Conservation (phyloP, 2,329 filamentous ascomycete species). For the Cladosporium sp. region DNA sequence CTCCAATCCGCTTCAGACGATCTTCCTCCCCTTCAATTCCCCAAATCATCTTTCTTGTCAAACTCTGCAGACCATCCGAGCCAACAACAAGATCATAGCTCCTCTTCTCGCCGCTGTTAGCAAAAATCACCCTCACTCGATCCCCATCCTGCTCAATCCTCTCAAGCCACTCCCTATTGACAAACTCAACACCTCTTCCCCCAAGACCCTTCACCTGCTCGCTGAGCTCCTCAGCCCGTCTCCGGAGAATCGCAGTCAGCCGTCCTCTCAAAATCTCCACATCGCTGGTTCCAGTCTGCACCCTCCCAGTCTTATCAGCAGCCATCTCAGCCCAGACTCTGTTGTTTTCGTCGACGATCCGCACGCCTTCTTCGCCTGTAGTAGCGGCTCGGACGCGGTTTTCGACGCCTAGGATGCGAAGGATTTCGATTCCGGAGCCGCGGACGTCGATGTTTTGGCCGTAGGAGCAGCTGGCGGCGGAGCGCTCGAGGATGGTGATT, state of each 20-base stretch:
- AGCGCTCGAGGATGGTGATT: slow-evolving; percentile 35
- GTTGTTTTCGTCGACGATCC: slow-evolving; percentile 31
- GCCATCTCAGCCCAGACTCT: slow-evolving; percentile 24
- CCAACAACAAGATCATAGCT: slow-evolving; percentile 33
- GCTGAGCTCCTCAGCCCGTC: slow-evolving; percentile 25
- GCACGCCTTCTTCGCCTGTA: slow-evolving; percentile 33
- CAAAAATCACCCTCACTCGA: slow-evolving; percentile 29
- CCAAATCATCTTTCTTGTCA: slow-evolving; percentile 31
- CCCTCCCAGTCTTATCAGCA: slow-evolving; percentile 31
- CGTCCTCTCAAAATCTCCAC: slow-evolving; percentile 35
- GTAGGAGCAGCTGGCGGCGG: slow-evolving; percentile 21
- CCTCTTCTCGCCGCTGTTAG: slow-evolving; percentile 24
- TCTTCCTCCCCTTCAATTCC: slow-evolving; percentile 26
- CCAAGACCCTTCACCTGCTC: slow-evolving; percentile 26
- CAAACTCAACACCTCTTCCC: slow-evolving; percentile 30
- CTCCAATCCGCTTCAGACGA: slow-evolving; percentile 25
- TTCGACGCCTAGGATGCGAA: slow-evolving; percentile 33
- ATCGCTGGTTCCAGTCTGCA: slow-evolving; percentile 33
- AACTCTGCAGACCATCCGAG: slow-evolving; percentile 35
- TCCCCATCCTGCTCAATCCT: slow-evolving; percentile 28
- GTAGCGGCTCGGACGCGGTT: slow-evolving; percentile 25
- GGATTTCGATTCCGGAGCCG: slow-evolving; percentile 30
- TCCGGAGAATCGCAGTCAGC: slow-evolving; percentile 27
- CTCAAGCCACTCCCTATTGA: slow-evolving; percentile 32
- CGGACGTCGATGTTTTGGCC: slow-evolving; percentile 39